Base-by-base conservation (phyloP, 2,329 filamentous ascomycete species). In the Xylaria sp. region DNA sequence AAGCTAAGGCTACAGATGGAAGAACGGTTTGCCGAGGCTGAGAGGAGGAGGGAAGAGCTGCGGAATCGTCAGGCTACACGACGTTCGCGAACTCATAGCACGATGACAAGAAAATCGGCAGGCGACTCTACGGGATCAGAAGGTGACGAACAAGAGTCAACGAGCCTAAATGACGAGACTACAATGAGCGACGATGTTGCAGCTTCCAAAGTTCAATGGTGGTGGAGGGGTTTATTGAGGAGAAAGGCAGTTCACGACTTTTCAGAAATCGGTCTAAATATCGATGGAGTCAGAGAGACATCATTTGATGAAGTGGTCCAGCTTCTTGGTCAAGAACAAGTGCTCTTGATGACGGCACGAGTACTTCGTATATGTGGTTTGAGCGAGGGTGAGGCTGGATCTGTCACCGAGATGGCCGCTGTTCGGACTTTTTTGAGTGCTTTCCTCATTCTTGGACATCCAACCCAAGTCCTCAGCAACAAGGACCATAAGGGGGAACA, bases 361-460 rank as follows among this genome's bases (percentile, higher is more conserved):
- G 83, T 94, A 18, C 84, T 95, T 67, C 85, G 87, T 32, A 84
- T 93, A 12, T 92, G 93, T 74, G 90, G 90, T 0, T 81, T 95
- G 61, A 85, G 88, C 58, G 91, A 93, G 73, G 88, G 87, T 43
- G 86, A 87, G 3, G 80, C 84, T 2, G 86, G 87, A 18, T 90
- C 88, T 1, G 86, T 91, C 65, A 85, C 87, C 52, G 88, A 92
- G 72, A 91, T 91, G 83, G 89, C 90, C 41, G 87, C 89, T 18
- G 88, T 92, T 46, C 85, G 92, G 73, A 93, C 90, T 0, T 95
- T 95, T 74, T 81, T 96, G 63, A 93, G 91, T 76, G 91, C 93
- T 5, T 95, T 91, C 76, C 83, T 96, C 62, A 94, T 95, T 68
- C 82, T 94, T 30, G 92, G 91, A 1, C 93, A 95, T 77, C 92